Evolutionary conservation across 2,329 filamentous ascomycete genomes (phyloP).

Genomic region (Venturia effusa): DNA sequence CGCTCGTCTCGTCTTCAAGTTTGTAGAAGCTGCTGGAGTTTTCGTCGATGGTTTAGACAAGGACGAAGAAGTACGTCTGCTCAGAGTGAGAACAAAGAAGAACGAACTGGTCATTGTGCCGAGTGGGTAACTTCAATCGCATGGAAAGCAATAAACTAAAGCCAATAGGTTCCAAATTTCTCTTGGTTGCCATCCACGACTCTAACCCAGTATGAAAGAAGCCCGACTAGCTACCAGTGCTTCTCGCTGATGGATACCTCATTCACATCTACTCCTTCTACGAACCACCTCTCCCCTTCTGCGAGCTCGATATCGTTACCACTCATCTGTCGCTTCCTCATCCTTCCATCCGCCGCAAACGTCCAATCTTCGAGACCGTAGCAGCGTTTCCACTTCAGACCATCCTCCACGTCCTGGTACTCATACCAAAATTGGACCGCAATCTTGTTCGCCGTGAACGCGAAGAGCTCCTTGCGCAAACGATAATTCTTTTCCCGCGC

Average conservation of each 20-base stretch:
- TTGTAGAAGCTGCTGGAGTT: conserved; percentile 56
- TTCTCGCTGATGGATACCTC: conserved; percentile 53
- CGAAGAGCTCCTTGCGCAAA: conserved; percentile 74
- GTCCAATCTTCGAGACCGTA: conserved; percentile 80
- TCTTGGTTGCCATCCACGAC: conserved; percentile 71
- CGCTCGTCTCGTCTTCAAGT: conserved; percentile 65
- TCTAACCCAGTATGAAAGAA: conserved; percentile 54
- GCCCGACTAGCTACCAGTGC: conserved; percentile 43
- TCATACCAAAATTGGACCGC: conserved; percentile 91
- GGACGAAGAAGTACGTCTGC: conserved; percentile 67
- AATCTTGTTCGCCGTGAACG: conserved; percentile 64
- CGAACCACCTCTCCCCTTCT: conserved; percentile 58
- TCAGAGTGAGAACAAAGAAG: conserved; percentile 71
- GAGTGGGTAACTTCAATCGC: conserved; percentile 24
- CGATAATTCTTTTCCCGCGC: conserved; percentile 58
- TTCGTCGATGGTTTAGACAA: conserved; percentile 62
- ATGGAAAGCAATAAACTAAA: not conserved
- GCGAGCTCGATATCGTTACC: conserved; percentile 58
- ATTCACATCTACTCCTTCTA: conserved; percentile 58
- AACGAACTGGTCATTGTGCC: conserved; percentile 77
- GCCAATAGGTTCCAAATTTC: conserved; percentile 56
- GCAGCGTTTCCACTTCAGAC: conserved; percentile 68
- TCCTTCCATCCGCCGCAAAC: conserved; percentile 56
- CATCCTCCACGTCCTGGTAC: conserved; percentile 55
- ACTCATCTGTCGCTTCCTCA: conserved; percentile 68